Base-by-base conservation (phyloP, 805 yeast genomes). In the Kazachstania viticola region DNA sequence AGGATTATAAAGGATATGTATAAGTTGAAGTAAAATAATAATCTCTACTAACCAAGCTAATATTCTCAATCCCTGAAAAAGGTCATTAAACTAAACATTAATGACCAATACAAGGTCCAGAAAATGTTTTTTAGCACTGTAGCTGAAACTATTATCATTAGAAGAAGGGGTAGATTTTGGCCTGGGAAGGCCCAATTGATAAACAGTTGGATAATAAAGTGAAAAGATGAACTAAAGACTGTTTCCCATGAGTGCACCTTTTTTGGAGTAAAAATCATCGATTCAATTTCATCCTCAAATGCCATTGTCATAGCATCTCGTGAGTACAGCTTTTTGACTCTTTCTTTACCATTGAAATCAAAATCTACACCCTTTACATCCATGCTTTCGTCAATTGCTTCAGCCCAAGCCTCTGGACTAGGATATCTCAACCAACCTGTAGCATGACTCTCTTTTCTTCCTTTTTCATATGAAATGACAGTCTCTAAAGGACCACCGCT, bases 401-500 rank as follows among this genome's bases (percentile, higher is more conserved):
- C 46, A 4, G 73, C 59, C 93, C 93, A 80, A 27, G 56, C 51
- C 4, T 54, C 52, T 2, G 65, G 61, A 27, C 66, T 63, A 1
- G 71, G 60, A 12, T 61, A 64, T 25, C 67, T 67, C 11, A 70
- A 63, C 64, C 73, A 79, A 0, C 93, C 93, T 0, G 85, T 79
- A 7, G 78, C 75, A 11, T 47, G 42, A 13, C 29, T 17, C 17
- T 51, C 48, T 33, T 56, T 49, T 5, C 37, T 30, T 21, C 55
- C 59, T 4, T 39, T 33, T 17, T 36, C 37, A 9, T 61, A 36
- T 2, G 66, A 51, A 2, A 49, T 40, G 4, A 65, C 48, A 0
- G 95, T 78, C 51, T 91, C 99, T 22, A 76, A 57, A 0, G 98
- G 98, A 0, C 99, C 99, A 17, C 98, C 99, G 25, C 74, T 74